Conservation (phyloP, 805 yeast genomes). For the Kregervanrija pseudodelftensis region DNA sequence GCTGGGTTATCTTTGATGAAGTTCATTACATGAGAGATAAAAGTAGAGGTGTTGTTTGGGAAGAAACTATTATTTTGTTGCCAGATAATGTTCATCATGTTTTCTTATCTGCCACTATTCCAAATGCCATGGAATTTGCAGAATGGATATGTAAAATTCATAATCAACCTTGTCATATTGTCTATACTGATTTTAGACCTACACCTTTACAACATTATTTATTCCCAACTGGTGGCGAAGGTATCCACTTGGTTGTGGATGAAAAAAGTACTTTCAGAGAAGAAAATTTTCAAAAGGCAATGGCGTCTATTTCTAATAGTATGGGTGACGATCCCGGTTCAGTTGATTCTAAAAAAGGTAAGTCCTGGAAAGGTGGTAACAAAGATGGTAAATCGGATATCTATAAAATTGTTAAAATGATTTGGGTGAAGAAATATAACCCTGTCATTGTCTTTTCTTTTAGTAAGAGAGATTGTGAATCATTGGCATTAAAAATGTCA, state of each 20-base stretch:
- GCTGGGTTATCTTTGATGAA: conserved; percentile 95
- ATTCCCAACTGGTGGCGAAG: conserved; percentile 98
- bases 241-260: conserved; percentile 94
- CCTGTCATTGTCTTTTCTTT: conserved; percentile 99
- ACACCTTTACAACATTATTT: conserved; percentile 96
- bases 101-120: conserved; percentile 89
- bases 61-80: conserved; percentile 94
- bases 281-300: conserved; percentile 96
- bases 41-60: conserved; percentile 99
- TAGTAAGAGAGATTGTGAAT: conserved; percentile 94
- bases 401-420: conserved; percentile 95
- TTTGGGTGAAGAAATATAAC: conserved; percentile 91
- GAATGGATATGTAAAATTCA: conserved; percentile 97
- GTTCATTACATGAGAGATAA: conserved; percentile 97
- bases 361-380: conserved; percentile 81
- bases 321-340: conserved; percentile 79
- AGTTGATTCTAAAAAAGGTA: conserved; percentile 52
- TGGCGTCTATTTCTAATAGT: conserved; percentile 83
- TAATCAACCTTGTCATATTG: conserved; percentile 96
- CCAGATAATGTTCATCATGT: conserved; percentile 95
- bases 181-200: conserved; percentile 97
- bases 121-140: conserved; percentile 97
- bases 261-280: conserved; percentile 95
- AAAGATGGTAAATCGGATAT: conserved; percentile 67
- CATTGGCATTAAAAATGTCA: conserved; percentile 90